A percentile compares a stretch with the other conserved stretches of the same genome.
These are phyloP conservation scores for Xerocomus potaroensis DNA, from an alignment of 768 basidiomycete species.

Conservation along the genomic window DNA sequence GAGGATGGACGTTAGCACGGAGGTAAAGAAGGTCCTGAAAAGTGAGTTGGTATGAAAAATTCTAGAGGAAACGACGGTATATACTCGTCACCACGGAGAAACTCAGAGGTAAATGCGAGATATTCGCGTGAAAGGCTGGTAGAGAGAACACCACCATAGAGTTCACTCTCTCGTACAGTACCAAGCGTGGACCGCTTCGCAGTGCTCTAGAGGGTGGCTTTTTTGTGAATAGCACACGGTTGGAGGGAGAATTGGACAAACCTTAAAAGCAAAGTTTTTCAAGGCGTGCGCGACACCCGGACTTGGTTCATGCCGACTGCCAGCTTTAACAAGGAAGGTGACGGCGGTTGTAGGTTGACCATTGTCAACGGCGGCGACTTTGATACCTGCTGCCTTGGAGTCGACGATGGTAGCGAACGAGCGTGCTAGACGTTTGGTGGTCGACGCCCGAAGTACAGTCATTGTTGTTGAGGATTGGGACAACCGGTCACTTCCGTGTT, in stretches of 20 bases:
- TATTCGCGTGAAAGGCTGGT: conserved; percentile 84
- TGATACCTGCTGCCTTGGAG: conserved; percentile 59
- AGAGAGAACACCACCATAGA: conserved; percentile 89
- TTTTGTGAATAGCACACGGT: conserved; percentile 1
- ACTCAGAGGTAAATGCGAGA: conserved; percentile 91
- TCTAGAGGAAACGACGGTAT: conserved; percentile 33
- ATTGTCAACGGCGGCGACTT: conserved; percentile 80
- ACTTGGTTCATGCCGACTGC: conserved; percentile 82
- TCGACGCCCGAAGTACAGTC: conserved; percentile 59
- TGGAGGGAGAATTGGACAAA: conserved; percentile 35
- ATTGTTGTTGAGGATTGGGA: too few relatives aligned
- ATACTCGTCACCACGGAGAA: conserved; percentile 93
- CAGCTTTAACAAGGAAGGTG: conserved; percentile 90
- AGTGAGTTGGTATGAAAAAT: not conserved
- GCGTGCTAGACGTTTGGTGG: conserved; percentile 56
- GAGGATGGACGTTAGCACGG: conserved; percentile 80
- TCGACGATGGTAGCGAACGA: conserved; percentile 83
- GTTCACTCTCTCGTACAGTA: conserved; percentile 87
- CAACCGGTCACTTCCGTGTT: too few relatives aligned
- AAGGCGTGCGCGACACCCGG: conserved; percentile 90
- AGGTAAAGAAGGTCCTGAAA: conserved; percentile 80
- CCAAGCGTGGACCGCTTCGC: conserved; percentile 82
- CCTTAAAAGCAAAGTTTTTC: conserved; percentile 99
- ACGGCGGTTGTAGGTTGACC: conserved; percentile 82
- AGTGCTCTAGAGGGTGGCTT: conserved; percentile 58